Evolutionary conservation across 140 eudicot genomes (phyloP).

Genomic region (Flaveria floridana): DNA sequence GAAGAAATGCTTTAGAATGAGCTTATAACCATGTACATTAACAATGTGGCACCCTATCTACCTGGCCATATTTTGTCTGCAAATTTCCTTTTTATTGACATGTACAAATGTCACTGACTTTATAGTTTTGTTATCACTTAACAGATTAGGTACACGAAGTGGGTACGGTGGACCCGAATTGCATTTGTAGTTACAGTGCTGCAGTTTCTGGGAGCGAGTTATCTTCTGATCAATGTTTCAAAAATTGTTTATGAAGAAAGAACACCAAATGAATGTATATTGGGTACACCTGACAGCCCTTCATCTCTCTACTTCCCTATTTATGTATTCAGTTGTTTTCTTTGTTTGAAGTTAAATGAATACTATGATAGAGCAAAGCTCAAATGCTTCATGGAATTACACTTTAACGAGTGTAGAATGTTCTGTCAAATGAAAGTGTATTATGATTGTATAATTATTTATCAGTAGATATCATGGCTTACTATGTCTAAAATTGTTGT

Average conservation of each 20-base stretch:
- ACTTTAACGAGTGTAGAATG: conserved; percentile 3
- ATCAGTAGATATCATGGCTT: conserved; percentile 13
- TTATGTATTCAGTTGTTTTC: background rate
- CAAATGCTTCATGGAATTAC: conserved; percentile 10
- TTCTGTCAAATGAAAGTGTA: background rate
- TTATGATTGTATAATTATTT: background rate
- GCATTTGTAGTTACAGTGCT: conserved; percentile 49
- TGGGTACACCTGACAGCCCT: conserved; percentile 39
- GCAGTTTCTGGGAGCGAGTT: conserved; percentile 52
- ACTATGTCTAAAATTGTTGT: conserved; percentile 17
- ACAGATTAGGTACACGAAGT: conserved; percentile 55
- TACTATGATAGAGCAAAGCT: background rate
- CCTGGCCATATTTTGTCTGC: background rate
- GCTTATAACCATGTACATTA: background rate
- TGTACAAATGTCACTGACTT: conserved; percentile 19
- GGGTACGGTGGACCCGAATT: conserved; percentile 64
- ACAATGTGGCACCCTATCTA: conserved; percentile 10
- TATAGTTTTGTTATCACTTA: conserved; percentile 24
- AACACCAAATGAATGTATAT: conserved; percentile 43
- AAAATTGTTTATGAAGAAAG: conserved; percentile 25
- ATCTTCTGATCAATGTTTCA: conserved; percentile 45
- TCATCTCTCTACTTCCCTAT: background rate
- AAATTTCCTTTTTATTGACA: conserved; percentile 19
- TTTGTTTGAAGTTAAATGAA: conserved; percentile 11
- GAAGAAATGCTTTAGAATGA: background rate